phyloP scores from a whole-genome alignment of 73 alveolate genomes.

The Paramecium sexaurelia region DNA sequence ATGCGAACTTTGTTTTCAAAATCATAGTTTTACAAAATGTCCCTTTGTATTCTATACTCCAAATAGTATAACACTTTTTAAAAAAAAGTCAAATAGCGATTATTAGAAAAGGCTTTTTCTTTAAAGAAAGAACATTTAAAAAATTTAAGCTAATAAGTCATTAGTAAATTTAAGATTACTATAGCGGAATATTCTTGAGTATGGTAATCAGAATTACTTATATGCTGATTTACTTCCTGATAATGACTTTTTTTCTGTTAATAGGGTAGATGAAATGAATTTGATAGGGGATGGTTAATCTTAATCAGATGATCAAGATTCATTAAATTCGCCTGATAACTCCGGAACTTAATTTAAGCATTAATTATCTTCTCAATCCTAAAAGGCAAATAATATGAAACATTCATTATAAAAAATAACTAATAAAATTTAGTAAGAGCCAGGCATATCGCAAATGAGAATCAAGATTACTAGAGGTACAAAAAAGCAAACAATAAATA shows the following conservation, averaged over 20 bases:
- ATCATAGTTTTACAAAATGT: slow-evolving; percentile 45
- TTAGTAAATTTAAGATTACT: neutral
- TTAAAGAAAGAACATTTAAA: neutral
- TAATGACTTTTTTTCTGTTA: neutral
- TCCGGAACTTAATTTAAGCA: neutral
- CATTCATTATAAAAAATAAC: neutral
- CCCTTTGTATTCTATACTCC: slow-evolving; percentile 50
- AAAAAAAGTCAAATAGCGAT: neutral
- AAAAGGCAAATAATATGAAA: neutral
- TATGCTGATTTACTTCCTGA: slow-evolving; percentile 31
- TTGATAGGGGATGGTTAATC: neutral
- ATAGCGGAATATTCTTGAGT: neutral
- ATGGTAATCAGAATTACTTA: neutral
- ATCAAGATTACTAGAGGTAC: neutral
- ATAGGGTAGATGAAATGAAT: neutral
- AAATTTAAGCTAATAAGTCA: neutral
- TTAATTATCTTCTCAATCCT: neutral
- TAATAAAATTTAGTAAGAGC: neutral
- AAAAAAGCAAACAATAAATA: neutral
- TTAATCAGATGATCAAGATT: neutral
- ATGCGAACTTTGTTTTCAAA: slow-evolving; percentile 41
- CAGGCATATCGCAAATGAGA: neutral
- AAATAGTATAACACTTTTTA: neutral
- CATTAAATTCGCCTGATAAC: neutral
- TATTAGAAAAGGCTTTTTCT: neutral